Evolutionary conservation across 305 asterid species (phyloP).

Genomic region (Rubia tinctorum): DNA sequence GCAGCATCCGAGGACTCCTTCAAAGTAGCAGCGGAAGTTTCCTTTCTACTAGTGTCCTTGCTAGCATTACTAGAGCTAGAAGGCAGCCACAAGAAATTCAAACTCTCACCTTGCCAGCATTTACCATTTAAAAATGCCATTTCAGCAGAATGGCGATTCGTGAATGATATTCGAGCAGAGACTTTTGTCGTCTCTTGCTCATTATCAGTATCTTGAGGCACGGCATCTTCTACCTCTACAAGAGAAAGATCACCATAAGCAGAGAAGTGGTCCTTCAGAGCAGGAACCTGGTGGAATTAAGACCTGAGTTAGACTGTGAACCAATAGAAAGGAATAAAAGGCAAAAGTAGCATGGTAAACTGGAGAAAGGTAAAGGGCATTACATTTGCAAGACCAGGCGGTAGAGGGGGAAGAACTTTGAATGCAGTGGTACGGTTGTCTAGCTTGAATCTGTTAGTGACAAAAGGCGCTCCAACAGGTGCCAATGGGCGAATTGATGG

Average conservation of each 20-base stretch:
- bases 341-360: neutral
- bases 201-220: constrained; percentile 36
- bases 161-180: constrained; percentile 69
- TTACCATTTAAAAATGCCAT: constrained; percentile 81
- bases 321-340: constrained; percentile 1
- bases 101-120: constrained; percentile 76
- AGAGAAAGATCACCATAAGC: constrained; percentile 70
- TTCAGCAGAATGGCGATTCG: constrained; percentile 79
- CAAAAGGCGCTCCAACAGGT: constrained; percentile 50
- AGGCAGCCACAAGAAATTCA: constrained; percentile 65
- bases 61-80: constrained; percentile 28
- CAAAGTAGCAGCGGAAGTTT: constrained; percentile 32
- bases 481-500: constrained; percentile 55
- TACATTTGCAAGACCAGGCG: constrained; percentile 77
- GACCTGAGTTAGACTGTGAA: constrained; percentile 3
- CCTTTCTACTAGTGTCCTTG: constrained; percentile 41
- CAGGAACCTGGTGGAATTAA: constrained; percentile 48
- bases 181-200: constrained; percentile 35
- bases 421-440: constrained; percentile 94
- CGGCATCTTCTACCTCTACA: constrained; percentile 63
- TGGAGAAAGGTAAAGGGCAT: constrained; percentile 17
- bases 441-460: constrained; percentile 73
- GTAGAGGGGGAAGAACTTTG: constrained; percentile 75
- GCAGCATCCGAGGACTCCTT: constrained; percentile 29
- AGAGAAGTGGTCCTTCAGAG: constrained; percentile 83